phyloP scores from a whole-genome alignment of 1,139 yeast genomes.

The Arxiozyma slooffiae region DNA sequence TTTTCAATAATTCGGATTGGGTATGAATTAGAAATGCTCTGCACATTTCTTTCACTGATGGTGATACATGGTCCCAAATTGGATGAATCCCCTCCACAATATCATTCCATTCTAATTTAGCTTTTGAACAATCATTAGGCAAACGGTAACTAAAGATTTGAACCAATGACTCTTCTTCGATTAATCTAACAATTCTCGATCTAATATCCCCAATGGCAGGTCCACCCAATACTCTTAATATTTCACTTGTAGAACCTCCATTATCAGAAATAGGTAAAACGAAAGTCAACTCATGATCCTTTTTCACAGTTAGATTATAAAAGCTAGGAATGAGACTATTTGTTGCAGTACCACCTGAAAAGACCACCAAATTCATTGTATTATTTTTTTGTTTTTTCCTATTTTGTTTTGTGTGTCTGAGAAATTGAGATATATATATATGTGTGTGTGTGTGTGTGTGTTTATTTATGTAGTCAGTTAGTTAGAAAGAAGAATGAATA shows the following conservation, averaged over 20 bases:
- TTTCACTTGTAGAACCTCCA: conserved; percentile 91
- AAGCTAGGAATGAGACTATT: conserved; percentile 54
- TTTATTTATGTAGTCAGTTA: no score
- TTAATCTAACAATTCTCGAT: conserved; percentile 67
- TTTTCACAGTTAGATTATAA: conserved; percentile 33
- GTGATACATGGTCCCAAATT: conserved; percentile 54
- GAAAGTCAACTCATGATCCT: conserved; percentile 39
- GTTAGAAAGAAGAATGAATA: background rate
- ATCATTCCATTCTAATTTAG: conserved; percentile 63
- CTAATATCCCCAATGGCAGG: conserved; percentile 93
- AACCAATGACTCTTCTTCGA: conserved; percentile 36
- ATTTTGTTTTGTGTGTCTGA: no score
- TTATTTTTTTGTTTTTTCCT: conserved; percentile 3
- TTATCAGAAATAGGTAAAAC: conserved; percentile 82
- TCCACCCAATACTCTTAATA: conserved; percentile 82
- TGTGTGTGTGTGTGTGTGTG: no score
- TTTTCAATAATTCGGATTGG: conserved; percentile 64
- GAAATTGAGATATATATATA: no score
- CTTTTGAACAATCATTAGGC: conserved; percentile 41
- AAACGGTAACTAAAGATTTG: conserved; percentile 53
- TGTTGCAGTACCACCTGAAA: conserved; percentile 74
- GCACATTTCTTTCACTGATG: conserved; percentile 63
- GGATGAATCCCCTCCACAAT: conserved; percentile 73
- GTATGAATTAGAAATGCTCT: conserved; percentile 72
- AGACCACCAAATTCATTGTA: conserved; percentile 37